phyloP scores from a whole-genome alignment of 306 rosid genomes.

The Sindora glabra region DNA sequence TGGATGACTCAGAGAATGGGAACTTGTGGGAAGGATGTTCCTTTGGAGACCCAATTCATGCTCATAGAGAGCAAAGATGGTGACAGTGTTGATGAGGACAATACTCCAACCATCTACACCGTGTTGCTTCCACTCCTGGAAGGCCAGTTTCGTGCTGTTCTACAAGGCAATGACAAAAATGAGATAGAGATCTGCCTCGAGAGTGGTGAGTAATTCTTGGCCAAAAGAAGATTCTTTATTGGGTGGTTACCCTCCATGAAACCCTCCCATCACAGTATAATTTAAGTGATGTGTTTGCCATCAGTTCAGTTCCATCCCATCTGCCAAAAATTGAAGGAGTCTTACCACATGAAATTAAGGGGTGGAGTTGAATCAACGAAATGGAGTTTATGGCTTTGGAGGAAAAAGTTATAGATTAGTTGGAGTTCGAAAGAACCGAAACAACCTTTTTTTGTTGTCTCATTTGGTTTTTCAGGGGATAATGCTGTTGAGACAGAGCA shows the following conservation, averaged over 20 bases:
- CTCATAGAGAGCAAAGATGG: conserved; percentile 70
- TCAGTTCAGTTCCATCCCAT: no score
- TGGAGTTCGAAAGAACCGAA: conserved; percentile 42
- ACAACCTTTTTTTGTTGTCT: no score
- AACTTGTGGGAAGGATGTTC: conserved; percentile 77
- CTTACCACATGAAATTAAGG: conserved; percentile 22
- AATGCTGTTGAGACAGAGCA: conserved; percentile 67
- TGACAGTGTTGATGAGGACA: conserved; percentile 33
- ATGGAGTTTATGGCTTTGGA: conserved; percentile 58
- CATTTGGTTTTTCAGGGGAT: conserved; percentile 98
- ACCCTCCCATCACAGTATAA: no score
- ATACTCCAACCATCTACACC: conserved; percentile 60
- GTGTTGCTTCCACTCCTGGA: conserved; percentile 93
- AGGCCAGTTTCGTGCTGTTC: conserved; percentile 82
- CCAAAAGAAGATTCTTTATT: conserved; percentile 18
- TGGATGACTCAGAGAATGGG: conserved; percentile 99
- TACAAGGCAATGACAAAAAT: conserved; percentile 82
- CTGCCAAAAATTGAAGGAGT: conserved; percentile 31
- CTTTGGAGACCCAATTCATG: conserved; percentile 92
- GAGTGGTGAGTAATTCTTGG: conserved; percentile 80
- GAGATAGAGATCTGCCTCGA: conserved; percentile 86
- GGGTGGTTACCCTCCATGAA: no score
- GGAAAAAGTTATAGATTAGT: conserved; percentile 21
- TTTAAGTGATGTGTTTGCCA: conserved; percentile 35
- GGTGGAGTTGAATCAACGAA: conserved; percentile 51